phyloP scores from a whole-genome alignment of 208 protist genomes.

The Leishmania lainsoni region DNA sequence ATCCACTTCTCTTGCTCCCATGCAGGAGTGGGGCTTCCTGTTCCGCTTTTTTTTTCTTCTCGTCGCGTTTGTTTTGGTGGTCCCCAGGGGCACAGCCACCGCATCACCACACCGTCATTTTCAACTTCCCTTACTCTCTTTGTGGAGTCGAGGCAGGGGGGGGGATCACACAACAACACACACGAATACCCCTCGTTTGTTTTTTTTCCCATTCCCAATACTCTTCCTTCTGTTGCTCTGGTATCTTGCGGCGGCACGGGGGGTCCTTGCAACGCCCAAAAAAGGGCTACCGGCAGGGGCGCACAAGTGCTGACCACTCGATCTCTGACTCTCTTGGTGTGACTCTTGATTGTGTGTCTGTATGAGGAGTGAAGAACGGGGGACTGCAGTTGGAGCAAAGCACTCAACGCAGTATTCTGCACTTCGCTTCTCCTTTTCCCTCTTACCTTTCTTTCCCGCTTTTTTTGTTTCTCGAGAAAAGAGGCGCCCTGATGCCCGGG shows the following conservation, averaged over 20 bases:
- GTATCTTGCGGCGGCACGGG: not conserved
- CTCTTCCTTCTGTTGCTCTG: not conserved
- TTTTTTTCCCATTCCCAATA: not conserved
- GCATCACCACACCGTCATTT: not conserved
- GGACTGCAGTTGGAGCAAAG: not conserved
- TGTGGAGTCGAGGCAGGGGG: not conserved
- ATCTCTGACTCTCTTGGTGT: not conserved
- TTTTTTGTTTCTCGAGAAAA: not conserved
- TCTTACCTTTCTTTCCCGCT: not conserved
- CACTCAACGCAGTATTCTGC: not conserved
- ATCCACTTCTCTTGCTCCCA: not conserved
- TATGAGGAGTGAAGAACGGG: not conserved
- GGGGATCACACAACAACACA: not conserved
- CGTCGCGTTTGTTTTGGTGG: not conserved
- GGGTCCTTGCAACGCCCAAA: not conserved
- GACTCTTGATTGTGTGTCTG: not conserved
- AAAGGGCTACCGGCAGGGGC: not conserved
- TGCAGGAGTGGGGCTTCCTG: not conserved
- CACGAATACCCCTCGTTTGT: not conserved
- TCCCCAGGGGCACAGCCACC: not conserved
- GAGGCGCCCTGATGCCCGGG: not conserved
- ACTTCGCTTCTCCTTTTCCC: not conserved
- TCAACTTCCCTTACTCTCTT: not conserved
- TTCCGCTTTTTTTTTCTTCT: not conserved
- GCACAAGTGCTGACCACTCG: not conserved